phyloP scores from a whole-genome alignment of 75 land plant species.

The Adiantum capillusveneris region DNA sequence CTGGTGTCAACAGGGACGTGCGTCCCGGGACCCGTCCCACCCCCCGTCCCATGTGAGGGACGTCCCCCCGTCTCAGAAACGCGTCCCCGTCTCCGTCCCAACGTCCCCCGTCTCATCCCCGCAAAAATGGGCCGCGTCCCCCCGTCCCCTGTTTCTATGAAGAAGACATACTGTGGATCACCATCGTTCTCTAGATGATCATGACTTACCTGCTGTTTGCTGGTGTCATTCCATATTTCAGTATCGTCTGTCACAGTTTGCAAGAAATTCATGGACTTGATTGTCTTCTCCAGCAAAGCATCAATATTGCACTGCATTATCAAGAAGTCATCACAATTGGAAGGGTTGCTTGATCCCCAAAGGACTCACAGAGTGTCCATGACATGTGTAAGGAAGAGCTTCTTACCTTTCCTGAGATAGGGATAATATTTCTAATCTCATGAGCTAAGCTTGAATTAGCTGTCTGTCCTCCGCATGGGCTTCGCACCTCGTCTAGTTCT shows the following conservation, averaged over 20 bases:
- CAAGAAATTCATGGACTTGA: constrained; percentile 18
- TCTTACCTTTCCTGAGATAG: constrained; percentile 62
- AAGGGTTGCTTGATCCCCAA: too few species aligned
- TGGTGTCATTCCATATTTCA: constrained; percentile 10
- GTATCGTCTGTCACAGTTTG: constrained; percentile 15
- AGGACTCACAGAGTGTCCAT: too few species aligned
- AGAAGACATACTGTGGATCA: too few species aligned
- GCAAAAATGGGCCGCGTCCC: too few species aligned
- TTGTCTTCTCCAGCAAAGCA: constrained; percentile 21
- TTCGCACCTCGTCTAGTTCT: constrained; percentile 58
- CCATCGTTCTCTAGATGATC: too few species aligned
- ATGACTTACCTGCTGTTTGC: constrained; percentile 2
- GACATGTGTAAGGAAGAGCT: background rate
- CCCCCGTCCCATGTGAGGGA: too few species aligned
- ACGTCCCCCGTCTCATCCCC: too few species aligned
- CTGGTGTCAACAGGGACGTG: too few species aligned
- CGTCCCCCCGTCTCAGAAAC: too few species aligned
- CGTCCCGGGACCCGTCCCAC: too few species aligned
- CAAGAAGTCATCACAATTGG: background rate
- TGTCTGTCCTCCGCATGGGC: constrained; percentile 67
- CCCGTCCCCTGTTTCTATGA: too few species aligned
- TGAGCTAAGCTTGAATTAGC: constrained; percentile 68
- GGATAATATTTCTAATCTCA: constrained; percentile 64
- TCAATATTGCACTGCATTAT: constrained; percentile 22
- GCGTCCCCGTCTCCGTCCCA: too few species aligned